These are phyloP conservation scores for Leccinum insigne DNA, from an alignment of 1,284 basidiomycete species.

Conservation along the genomic window DNA sequence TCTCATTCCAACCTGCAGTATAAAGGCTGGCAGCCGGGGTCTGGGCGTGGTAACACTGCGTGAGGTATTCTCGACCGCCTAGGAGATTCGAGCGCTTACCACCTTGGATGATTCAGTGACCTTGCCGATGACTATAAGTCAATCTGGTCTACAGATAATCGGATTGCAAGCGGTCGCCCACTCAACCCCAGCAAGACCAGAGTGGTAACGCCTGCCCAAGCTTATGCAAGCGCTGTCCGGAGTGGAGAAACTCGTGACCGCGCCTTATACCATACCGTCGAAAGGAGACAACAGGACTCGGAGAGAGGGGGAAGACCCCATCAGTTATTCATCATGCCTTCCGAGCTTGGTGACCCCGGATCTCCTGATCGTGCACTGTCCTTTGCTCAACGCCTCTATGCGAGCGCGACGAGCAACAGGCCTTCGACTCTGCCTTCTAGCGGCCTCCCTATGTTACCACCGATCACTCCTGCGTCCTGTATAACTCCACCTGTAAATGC, in stretches of 20 bases:
- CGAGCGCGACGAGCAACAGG: conserved; percentile 22
- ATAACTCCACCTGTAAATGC: background rate
- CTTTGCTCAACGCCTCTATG: conserved; percentile 34
- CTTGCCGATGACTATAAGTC: conserved; percentile 8
- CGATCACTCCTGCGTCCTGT: conserved; percentile 4
- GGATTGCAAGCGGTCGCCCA: background rate
- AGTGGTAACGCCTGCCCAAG: conserved; percentile 24
- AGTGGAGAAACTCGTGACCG: conserved; percentile 9
- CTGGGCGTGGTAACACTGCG: background rate
- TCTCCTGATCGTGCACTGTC: conserved; percentile 14
- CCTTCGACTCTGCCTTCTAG: conserved; percentile 2
- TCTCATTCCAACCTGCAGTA: background rate
- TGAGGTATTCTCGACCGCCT: conserved; percentile 4
- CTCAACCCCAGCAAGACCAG: background rate
- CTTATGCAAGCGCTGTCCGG: conserved; percentile 16
- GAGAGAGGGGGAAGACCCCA: background rate
- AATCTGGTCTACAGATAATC: conserved; percentile 1
- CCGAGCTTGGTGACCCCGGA: background rate
- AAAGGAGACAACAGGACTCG: conserved; percentile 21
- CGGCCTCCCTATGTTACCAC: conserved; percentile 6
- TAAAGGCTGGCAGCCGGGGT: background rate
- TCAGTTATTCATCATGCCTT: conserved; percentile 1
- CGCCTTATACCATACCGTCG: conserved; percentile 22
- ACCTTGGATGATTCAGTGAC: conserved; percentile 2
- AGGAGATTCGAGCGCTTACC: conserved; percentile 1